phyloP scores from a whole-genome alignment of 768 basidiomycete genomes.

The Phylloporus sp. region DNA sequence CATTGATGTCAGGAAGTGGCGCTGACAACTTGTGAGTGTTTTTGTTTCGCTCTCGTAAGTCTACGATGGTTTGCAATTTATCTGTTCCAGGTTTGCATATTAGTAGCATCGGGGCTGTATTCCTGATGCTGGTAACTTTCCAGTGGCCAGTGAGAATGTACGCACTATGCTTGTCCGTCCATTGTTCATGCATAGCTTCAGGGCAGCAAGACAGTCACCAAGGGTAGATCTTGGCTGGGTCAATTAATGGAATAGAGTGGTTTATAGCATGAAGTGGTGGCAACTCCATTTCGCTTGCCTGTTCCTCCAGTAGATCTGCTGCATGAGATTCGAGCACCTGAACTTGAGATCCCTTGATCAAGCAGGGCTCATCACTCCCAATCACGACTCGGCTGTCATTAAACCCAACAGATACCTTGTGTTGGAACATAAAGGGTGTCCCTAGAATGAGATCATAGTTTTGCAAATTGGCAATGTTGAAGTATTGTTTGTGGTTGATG shows the following conservation, averaged over 20 bases:
- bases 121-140: background rate
- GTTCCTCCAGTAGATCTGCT: background rate
- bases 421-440: slow-evolving; percentile 36
- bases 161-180: background rate
- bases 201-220: background rate
- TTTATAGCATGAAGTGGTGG: slow-evolving; percentile 3
- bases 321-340: background rate
- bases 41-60: slow-evolving; percentile 10
- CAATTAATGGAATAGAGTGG: slow-evolving; percentile 3
- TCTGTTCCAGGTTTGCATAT: slow-evolving; percentile 1
- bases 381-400: slow-evolving; percentile 17
- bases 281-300: background rate
- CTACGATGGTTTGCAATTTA: background rate
- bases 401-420: slow-evolving; percentile 26
- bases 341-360: slow-evolving; percentile 11
- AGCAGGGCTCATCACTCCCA: slow-evolving; percentile 6
- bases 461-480: slow-evolving; percentile 36
- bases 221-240: background rate
- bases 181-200: background rate
- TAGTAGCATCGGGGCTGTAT: slow-evolving; percentile 3
- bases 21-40: slow-evolving; percentile 17
- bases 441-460: slow-evolving; percentile 38
- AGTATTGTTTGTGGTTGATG: slow-evolving; percentile 19
- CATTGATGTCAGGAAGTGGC: slow-evolving; percentile 17
- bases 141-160: background rate